These are phyloP conservation scores for Kwoniella bestiolae DNA, from an alignment of 768 basidiomycete genomes.

Conservation along the genomic window DNA sequence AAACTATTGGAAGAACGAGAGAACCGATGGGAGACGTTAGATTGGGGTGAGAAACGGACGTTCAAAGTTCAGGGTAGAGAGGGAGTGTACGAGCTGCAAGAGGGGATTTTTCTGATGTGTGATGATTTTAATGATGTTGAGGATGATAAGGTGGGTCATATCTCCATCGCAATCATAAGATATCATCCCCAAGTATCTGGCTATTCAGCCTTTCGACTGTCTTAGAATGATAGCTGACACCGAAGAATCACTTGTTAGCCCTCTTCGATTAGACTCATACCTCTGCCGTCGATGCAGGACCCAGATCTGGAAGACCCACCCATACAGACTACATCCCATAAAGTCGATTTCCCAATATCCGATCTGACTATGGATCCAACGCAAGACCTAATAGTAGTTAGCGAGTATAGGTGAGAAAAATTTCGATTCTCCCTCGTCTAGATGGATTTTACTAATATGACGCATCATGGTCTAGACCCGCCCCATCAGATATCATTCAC, in stretches of 20 bases:
- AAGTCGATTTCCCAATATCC: conserved; percentile 47
- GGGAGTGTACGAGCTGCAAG: conserved; percentile 55
- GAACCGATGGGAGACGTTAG: conserved; percentile 40
- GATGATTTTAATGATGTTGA: conserved; percentile 36
- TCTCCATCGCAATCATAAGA: not conserved
- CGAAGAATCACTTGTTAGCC: conserved; percentile 27
- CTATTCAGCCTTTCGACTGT: too few species aligned
- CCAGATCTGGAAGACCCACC: conserved; percentile 36
- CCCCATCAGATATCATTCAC: not conserved
- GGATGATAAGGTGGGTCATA: conserved; percentile 37
- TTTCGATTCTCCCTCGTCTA: too few species aligned
- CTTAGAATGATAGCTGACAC: too few species aligned
- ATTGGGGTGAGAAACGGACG: conserved; percentile 18
- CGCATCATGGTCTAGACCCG: conserved; percentile 23
- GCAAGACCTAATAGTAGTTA: conserved; percentile 66
- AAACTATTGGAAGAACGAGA: conserved; percentile 30
- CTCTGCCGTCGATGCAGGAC: conserved; percentile 48
- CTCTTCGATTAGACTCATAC: conserved; percentile 40
- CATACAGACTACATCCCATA: conserved; percentile 30
- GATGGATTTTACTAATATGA: not conserved
- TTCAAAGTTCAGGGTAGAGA: conserved; percentile 41
- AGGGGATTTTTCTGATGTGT: conserved; percentile 54
- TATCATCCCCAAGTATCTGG: too few species aligned
- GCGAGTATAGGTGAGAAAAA: conserved; percentile 59
- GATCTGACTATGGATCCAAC: conserved; percentile 65